These are phyloP conservation scores for Epithele typhae DNA, from an alignment of 768 basidiomycete species.

Conservation along the genomic window DNA sequence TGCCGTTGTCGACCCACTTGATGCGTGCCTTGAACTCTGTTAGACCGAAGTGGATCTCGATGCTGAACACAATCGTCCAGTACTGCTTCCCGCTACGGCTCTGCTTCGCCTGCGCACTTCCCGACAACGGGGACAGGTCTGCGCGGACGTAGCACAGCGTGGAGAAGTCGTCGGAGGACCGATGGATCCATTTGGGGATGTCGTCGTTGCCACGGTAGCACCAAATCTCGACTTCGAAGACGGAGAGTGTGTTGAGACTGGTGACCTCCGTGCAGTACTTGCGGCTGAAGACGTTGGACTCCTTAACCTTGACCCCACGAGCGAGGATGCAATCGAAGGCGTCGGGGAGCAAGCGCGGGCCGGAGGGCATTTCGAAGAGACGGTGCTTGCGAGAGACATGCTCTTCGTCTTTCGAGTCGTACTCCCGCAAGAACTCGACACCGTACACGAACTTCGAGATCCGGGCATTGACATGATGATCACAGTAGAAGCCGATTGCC, in stretches of 20 bases:
- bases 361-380: conserved; percentile 72
- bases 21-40: conserved; percentile 82
- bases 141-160: conserved; percentile 77
- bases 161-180: conserved; percentile 60
- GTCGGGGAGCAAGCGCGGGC: conserved; percentile 73
- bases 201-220: conserved; percentile 73
- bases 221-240: conserved; percentile 84
- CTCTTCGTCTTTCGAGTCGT: conserved; percentile 59
- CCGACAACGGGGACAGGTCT: conserved; percentile 66
- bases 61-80: conserved; percentile 82
- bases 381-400: conserved; percentile 60
- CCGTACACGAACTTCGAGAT: conserved; percentile 81
- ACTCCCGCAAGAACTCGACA: conserved; percentile 71
- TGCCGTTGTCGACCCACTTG: conserved; percentile 77
- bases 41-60: conserved; percentile 79
- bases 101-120: conserved; percentile 64
- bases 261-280: conserved; percentile 84
- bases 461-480: conserved; percentile 78
- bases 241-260: conserved; percentile 66
- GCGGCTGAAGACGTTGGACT: conserved; percentile 74
- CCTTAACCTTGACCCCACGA: conserved; percentile 71
- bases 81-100: conserved; percentile 66
- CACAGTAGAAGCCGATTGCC: conserved; percentile 79
- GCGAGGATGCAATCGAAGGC: conserved; percentile 78
- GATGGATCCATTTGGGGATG: conserved; percentile 71